Evolutionary conservation across 2,329 filamentous ascomycete species (phyloP), one percentile per base, ranked within the genome.

Genomic region (Parastagonospora nodorum): DNA sequence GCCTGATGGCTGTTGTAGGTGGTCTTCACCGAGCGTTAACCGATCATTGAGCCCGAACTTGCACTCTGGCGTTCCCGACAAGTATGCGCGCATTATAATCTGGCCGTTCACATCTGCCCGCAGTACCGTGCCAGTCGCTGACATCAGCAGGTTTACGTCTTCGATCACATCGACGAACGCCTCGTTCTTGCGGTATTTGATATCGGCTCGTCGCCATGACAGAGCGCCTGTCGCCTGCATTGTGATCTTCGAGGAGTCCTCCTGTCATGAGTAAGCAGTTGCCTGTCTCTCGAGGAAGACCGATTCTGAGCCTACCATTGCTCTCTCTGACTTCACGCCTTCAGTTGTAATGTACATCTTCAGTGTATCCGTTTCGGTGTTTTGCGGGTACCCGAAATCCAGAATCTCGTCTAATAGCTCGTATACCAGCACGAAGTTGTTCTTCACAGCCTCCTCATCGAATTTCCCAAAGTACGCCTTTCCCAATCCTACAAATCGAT

Each of bases 271-370:
- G 53, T 70, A 42, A 72, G 65, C 44, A 35, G 35, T 38, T 45
- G 32, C 32, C 24, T 14, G 30, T 16, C n/a, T n/a, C n/a, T 8
- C 29, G 8, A 8, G n/a, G 35, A 10, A 12, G 31, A 32, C 4
- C 9, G 46, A 41, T 31, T 3, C 19, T 24, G 8, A 8, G 9
- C 41, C 41, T 72, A 72, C 75, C 77, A 87, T 88, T 61, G 84
- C 87, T 61, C 86, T 81, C 74, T 92, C 92, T 29, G 92, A 95
- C 76, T 97, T 97, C 77, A 99, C 93, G 51, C 94, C 94, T 78
- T 99, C 94, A 31, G 94, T 99, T 37, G 95, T 99, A 70, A 99
- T 99, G 81, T 99, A 99, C 93, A 97, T 97, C 78, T 99, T 99
- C 66, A 99, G 81, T 12, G 94, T 97, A 74, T 99, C 94, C 46